Percentiles rank a stretch among this genome's conserved stretches.
Conservation (phyloP, 2,329 filamentous ascomycete species). For the Aspergillus sojae region DNA sequence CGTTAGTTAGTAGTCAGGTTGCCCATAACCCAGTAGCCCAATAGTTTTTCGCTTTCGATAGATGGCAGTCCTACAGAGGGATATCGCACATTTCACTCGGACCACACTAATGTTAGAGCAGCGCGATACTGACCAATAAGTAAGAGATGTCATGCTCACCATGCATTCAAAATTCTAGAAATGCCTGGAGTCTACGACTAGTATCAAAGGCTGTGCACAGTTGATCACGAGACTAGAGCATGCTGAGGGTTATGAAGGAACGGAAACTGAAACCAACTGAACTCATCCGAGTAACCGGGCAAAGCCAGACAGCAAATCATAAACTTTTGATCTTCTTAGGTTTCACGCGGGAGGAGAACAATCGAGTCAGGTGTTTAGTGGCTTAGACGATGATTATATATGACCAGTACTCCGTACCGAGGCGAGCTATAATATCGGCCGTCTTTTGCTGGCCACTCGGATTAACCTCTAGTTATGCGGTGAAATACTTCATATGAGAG, state of each 20-base stretch:
- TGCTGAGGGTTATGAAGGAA: background rate
- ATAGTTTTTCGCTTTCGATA: background rate
- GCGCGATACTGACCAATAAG: background rate
- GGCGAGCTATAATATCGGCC: background rate
- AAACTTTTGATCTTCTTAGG: background rate
- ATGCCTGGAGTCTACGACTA: background rate
- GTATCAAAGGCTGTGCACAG: background rate
- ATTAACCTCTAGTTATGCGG: no score
- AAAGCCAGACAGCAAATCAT: background rate
- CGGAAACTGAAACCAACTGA: background rate
- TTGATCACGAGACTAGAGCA: background rate
- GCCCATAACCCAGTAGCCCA: background rate
- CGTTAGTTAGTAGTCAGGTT: background rate
- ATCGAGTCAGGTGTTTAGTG: background rate
- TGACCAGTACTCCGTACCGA: background rate
- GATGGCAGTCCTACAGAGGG: background rate
- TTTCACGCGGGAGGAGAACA: background rate
- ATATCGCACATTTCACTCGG: background rate
- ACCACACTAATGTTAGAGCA: background rate
- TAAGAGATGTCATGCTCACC: background rate
- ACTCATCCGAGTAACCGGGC: background rate
- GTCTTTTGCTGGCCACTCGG: background rate
- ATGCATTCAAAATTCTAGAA: background rate
- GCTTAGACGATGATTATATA: background rate
- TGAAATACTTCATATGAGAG: no score